These are phyloP conservation scores for Suhomyces sp. DNA, from an alignment of 805 yeast genomes.

Conservation along the genomic window DNA sequence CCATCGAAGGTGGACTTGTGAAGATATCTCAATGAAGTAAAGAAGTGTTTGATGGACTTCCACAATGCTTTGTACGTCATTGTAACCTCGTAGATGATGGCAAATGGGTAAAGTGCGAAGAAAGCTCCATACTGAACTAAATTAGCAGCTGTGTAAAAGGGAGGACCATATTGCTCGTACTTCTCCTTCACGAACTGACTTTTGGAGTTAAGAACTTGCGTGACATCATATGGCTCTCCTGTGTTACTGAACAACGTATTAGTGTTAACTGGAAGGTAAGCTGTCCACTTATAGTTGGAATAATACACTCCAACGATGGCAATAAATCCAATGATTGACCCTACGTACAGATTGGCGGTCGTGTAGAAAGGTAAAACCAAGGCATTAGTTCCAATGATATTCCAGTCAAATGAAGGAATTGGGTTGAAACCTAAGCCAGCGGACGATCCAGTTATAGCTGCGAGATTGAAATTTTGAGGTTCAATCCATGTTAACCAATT, in stretches of 20 bases:
- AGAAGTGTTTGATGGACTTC: slow-evolving; percentile 2
- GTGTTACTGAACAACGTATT: slow-evolving; percentile 19
- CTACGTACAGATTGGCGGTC: slow-evolving; percentile 13
- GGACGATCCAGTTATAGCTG: slow-evolving; percentile 45
- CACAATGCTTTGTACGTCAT: slow-evolving; percentile 4
- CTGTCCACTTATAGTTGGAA: slow-evolving; percentile 18
- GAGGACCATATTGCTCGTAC: slow-evolving; percentile 17
- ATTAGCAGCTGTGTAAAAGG: slow-evolving; percentile 17
- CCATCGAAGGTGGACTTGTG: slow-evolving; percentile 29
- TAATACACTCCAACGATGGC: slow-evolving; percentile 17
- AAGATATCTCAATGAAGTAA: slow-evolving; percentile 7
- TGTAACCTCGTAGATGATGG: slow-evolving; percentile 11
- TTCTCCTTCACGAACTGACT: slow-evolving; percentile 12
- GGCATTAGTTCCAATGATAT: slow-evolving; percentile 29
- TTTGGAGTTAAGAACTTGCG: slow-evolving; percentile 11
- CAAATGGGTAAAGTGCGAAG: slow-evolving; percentile 24
- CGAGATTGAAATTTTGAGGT: slow-evolving; percentile 50
- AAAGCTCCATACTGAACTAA: slow-evolving; percentile 15
- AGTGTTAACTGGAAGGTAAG: slow-evolving; percentile 18
- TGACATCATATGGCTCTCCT: slow-evolving; percentile 15
- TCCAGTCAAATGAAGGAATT: slow-evolving; percentile 54
- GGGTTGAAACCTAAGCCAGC: slow-evolving; percentile 54
- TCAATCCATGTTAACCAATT: slow-evolving; percentile 61
- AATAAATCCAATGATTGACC: slow-evolving; percentile 13
- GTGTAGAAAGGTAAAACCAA: slow-evolving; percentile 47